Evolutionary conservation across 805 yeast genomes (phyloP).

Genomic region (Candida ulmi): DNA sequence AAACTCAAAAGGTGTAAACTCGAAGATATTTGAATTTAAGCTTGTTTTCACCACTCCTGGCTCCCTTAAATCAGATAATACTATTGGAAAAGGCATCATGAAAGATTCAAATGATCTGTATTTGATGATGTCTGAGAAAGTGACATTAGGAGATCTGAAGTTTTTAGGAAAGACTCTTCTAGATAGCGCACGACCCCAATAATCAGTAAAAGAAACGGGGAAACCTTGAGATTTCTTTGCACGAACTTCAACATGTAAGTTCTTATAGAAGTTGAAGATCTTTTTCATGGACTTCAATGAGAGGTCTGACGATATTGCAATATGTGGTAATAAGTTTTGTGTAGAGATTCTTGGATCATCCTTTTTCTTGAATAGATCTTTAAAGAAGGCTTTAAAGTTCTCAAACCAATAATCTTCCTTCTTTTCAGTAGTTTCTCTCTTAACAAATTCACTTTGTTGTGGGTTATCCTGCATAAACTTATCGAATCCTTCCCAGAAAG

Average conservation of each 20-base stretch:
- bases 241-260: conserved; percentile 48
- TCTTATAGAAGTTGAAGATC: conserved; percentile 42
- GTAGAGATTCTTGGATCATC: conserved; percentile 12
- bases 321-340: conserved; percentile 13
- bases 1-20: conserved; percentile 60
- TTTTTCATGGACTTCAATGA: conserved; percentile 26
- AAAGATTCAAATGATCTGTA: conserved; percentile 30
- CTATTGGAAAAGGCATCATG: conserved; percentile 46
- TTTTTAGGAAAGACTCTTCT: conserved; percentile 36
- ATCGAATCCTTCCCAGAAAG: conserved; percentile 11
- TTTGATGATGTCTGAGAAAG: conserved; percentile 34
- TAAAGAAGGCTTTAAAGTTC: conserved; percentile 18
- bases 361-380: conserved; percentile 22
- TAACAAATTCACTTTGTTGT: conserved; percentile 5
- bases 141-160: conserved; percentile 29
- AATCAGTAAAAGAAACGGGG: conserved; percentile 56
- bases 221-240: conserved; percentile 49
- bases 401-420: conserved; percentile 19
- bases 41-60: conserved; percentile 27
- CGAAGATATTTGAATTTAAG: conserved; percentile 42
- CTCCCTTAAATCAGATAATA: conserved; percentile 34
- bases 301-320: conserved; percentile 15
- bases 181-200: conserved; percentile 61
- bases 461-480: not conserved
- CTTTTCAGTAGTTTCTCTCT: conserved; percentile 2